Percentiles rank a stretch among this genome's conserved stretches.
phyloP scores from a whole-genome alignment of 176 grass and related monocot genomes.

The Hyparrhenia diplandra region DNA sequence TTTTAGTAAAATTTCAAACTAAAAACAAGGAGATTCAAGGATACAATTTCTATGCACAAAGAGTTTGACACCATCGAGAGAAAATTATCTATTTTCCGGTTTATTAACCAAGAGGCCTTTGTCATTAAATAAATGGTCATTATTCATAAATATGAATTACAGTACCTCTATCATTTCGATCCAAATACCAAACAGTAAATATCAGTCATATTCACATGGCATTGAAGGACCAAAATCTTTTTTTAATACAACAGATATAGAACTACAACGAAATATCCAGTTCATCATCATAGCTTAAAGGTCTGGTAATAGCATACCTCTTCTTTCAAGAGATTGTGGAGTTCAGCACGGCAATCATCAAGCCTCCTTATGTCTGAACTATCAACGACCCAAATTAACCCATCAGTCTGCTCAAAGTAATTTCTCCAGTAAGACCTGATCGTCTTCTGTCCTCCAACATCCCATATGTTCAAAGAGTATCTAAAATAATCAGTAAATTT shows the following conservation, averaged over 20 bases:
- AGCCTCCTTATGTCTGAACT: slow-evolving; percentile 77
- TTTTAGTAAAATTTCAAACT: neutral
- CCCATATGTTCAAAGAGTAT: slow-evolving; percentile 90
- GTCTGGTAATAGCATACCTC: slow-evolving; percentile 54
- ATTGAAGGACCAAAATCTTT: neutral
- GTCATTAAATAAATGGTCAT: neutral
- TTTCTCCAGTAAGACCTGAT: slow-evolving; percentile 93
- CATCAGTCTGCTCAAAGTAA: slow-evolving; percentile 97
- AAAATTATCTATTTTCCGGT: neutral
- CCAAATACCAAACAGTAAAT: neutral
- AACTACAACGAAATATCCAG: neutral
- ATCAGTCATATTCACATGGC: neutral
- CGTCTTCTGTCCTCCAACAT: slow-evolving; percentile 91
- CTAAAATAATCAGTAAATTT: slow-evolving; percentile 33
- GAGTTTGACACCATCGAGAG: neutral
- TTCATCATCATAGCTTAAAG: neutral
- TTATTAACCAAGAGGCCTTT: neutral
- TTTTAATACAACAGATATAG: neutral
- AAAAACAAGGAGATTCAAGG: neutral
- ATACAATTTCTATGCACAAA: neutral
- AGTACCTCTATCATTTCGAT: neutral
- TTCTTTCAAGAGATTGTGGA: slow-evolving; percentile 95
- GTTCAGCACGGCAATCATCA: slow-evolving; percentile 78
- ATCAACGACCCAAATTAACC: slow-evolving; percentile 86
- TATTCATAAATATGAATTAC: neutral